Conservation (phyloP, 2,329 filamentous ascomycete species). For the Epichloe coenophiala region DNA sequence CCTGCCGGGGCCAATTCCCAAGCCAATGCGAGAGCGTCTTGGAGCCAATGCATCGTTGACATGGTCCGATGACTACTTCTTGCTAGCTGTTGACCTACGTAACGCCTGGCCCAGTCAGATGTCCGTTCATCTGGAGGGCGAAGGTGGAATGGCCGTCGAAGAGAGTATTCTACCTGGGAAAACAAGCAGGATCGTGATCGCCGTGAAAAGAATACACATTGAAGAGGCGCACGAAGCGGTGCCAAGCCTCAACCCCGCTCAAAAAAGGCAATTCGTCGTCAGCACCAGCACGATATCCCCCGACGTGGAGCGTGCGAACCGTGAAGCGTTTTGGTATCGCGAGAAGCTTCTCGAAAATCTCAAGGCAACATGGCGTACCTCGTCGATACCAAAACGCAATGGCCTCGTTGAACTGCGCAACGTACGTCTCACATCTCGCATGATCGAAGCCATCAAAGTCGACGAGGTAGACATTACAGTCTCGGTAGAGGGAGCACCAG, state of each 20-base stretch:
- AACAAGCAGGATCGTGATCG: slow-evolving; percentile 61
- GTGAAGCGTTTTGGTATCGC: slow-evolving; percentile 86
- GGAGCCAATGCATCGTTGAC: slow-evolving; percentile 21
- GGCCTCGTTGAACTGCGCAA: slow-evolving; percentile 66
- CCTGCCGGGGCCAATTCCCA: slow-evolving; percentile 54
- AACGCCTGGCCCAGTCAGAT: slow-evolving; percentile 84
- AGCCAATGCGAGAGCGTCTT: slow-evolving; percentile 40
- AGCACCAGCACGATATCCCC: slow-evolving; percentile 67
- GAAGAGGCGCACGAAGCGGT: slow-evolving; percentile 66
- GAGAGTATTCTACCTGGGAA: slow-evolving; percentile 52
- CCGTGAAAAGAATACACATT: slow-evolving; percentile 62
- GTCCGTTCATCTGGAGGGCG: slow-evolving; percentile 45
- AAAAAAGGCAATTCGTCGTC: slow-evolving; percentile 82
- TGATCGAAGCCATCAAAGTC: slow-evolving; percentile 72
- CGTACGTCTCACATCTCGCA: slow-evolving; percentile 58
- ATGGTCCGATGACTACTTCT: slow-evolving; percentile 51
- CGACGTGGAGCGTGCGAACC: slow-evolving; percentile 60
- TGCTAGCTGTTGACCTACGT: slow-evolving; percentile 70
- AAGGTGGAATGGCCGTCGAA: slow-evolving; percentile 34
- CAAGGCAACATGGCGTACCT: slow-evolving; percentile 56
- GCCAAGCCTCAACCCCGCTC: slow-evolving; percentile 64
- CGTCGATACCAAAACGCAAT: slow-evolving; percentile 33
- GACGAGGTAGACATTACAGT: slow-evolving; percentile 60
- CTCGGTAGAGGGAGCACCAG: slow-evolving; percentile 15
- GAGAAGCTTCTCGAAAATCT: slow-evolving; percentile 64